These are phyloP conservation scores for Vigna reflexopilosa DNA, from an alignment of 306 rosid genomes.

Conservation along the genomic window DNA sequence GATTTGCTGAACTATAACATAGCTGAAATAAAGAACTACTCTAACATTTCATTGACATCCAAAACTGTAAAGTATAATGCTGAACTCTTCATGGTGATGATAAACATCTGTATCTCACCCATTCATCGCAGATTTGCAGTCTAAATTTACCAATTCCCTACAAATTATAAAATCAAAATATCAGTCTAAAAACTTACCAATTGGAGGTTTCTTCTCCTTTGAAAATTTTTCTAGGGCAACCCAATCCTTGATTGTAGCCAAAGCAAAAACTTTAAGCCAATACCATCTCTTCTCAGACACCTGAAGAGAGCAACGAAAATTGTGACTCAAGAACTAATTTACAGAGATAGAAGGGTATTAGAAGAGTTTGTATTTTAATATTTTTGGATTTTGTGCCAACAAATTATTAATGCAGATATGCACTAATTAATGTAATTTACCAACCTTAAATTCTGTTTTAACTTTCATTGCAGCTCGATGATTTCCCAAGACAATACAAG, in stretches of 20 bases:
- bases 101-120: neutral
- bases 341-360: slow-evolving; percentile 21
- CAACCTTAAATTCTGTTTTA: slow-evolving; percentile 93
- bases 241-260: slow-evolving; percentile 98
- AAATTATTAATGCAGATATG: slow-evolving; percentile 28
- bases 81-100: slow-evolving; percentile 15
- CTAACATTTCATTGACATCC: slow-evolving; percentile 9
- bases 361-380: slow-evolving; percentile 1
- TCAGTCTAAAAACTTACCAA: slow-evolving; percentile 61
- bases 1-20: neutral
- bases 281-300: slow-evolving; percentile 99
- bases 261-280: slow-evolving; percentile 97
- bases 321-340: slow-evolving; percentile 30
- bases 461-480: slow-evolving; percentile 92
- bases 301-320: slow-evolving; percentile 53
- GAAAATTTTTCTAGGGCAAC: slow-evolving; percentile 87
- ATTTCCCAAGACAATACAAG: slow-evolving; percentile 97
- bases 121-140: neutral
- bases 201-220: slow-evolving; percentile 90
- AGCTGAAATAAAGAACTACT: neutral
- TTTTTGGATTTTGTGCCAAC: slow-evolving; percentile 6
- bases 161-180: slow-evolving; percentile 13
- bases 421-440: slow-evolving; percentile 33
- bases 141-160: slow-evolving; percentile 12
- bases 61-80: slow-evolving; percentile 14